phyloP scores from a whole-genome alignment of 176 grass and related monocot genomes.

The Canna indica region DNA sequence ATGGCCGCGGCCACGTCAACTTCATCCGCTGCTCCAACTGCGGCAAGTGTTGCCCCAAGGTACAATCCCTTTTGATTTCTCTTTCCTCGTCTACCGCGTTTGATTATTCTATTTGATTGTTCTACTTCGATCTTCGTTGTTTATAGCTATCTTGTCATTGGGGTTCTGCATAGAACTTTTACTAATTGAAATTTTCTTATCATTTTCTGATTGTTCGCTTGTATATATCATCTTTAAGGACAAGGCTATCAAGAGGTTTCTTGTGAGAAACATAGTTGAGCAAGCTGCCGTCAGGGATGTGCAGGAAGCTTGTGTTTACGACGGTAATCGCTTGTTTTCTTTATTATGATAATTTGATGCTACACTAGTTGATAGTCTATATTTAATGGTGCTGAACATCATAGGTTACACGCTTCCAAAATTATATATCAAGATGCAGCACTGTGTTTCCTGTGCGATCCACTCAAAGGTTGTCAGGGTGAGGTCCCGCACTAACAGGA shows the following conservation, averaged over 20 bases:
- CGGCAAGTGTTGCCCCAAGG: conserved; percentile 4
- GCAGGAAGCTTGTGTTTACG: conserved; percentile 43
- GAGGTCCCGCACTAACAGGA: conserved; percentile 45
- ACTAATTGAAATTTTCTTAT: too few relatives aligned
- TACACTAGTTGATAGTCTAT: neutral
- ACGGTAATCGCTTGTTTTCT: conserved; percentile 21
- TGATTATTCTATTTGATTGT: neutral
- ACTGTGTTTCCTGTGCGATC: conserved; percentile 64
- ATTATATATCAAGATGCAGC: conserved; percentile 53
- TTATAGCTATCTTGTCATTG: neutral
- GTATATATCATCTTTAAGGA: conserved; percentile 31
- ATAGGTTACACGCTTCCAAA: conserved; percentile 66
- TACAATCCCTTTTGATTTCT: neutral
- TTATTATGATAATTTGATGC: neutral
- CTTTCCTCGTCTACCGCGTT: neutral
- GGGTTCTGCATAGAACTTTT: neutral
- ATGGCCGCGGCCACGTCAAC: neutral
- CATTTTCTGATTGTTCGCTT: neutral
- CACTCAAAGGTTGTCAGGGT: conserved; percentile 44
- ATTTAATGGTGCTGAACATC: neutral
- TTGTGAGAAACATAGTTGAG: conserved; percentile 60
- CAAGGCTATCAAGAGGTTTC: conserved; percentile 75
- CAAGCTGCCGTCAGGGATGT: conserved; percentile 49
- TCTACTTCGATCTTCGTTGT: neutral
- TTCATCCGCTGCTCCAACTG: conserved; percentile 7